Evolutionary conservation across 129 eudicot genomes (phyloP).

Genomic region (Artemisia annua): DNA sequence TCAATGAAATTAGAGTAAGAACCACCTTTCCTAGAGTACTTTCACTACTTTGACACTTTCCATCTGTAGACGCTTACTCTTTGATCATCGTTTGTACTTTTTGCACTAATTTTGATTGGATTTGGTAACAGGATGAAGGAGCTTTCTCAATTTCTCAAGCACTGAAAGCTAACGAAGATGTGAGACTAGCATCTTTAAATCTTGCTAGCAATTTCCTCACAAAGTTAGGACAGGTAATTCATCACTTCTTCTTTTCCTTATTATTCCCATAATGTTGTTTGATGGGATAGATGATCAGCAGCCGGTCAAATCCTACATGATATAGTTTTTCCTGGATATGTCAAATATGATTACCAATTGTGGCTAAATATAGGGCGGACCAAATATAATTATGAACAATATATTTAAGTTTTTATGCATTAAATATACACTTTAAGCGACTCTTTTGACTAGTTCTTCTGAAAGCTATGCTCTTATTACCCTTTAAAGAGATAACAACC

Average conservation of each 20-base stretch:
- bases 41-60: not conserved
- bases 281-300: not conserved
- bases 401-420: too few species aligned
- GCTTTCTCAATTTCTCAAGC: constrained; percentile 97
- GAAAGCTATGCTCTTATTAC: too few species aligned
- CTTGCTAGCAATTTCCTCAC: constrained; percentile 83
- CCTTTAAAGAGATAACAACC: too few species aligned
- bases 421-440: too few species aligned
- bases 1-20: constrained; percentile 89
- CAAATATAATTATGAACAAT: too few species aligned
- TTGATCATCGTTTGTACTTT: not conserved
- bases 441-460: too few species aligned
- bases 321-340: too few species aligned
- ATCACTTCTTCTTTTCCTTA: not conserved
- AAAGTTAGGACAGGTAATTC: constrained; percentile 83
- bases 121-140: constrained; percentile 75
- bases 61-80: not conserved
- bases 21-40: not conserved
- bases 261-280: not conserved
- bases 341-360: too few species aligned
- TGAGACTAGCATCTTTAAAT: constrained; percentile 68
- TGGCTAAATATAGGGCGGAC: too few species aligned
- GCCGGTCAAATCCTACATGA: too few species aligned
- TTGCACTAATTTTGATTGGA: constrained; percentile 7
- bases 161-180: constrained; percentile 92